phyloP scores from a whole-genome alignment of 306 rosid genomes.

The Aeschynomene evenia region DNA sequence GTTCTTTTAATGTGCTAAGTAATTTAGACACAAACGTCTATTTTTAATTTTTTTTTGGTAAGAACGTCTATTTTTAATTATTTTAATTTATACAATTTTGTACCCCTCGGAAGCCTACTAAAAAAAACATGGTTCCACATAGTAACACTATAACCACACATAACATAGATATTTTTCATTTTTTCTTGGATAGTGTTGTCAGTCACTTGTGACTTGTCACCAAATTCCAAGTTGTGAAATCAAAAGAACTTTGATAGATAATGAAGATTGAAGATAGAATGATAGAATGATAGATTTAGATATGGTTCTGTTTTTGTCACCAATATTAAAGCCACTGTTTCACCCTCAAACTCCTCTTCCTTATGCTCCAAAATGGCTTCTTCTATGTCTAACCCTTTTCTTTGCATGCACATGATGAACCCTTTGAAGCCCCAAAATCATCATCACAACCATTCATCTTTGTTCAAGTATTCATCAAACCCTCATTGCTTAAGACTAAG shows the following conservation, averaged over 20 bases:
- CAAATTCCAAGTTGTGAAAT: background rate
- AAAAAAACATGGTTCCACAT: background rate
- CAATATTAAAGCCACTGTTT: background rate
- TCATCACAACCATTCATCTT: background rate
- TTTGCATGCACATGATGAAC: background rate
- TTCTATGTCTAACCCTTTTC: background rate
- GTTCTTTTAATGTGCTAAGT: too few species aligned
- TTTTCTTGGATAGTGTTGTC: background rate
- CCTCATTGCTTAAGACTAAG: background rate
- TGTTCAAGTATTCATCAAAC: background rate
- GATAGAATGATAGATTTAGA: background rate
- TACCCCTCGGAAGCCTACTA: too few species aligned
- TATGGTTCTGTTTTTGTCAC: background rate
- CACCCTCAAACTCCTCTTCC: background rate
- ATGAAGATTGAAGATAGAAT: background rate
- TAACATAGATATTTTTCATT: background rate
- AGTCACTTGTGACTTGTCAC: background rate
- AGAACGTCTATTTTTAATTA: too few species aligned
- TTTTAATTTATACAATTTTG: too few species aligned
- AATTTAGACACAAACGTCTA: too few species aligned
- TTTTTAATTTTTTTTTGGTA: too few species aligned
- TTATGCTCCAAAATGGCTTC: background rate
- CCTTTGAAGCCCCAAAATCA: background rate
- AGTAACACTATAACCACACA: background rate
- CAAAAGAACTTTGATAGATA: background rate